These are phyloP conservation scores for Fusarium haematococcum DNA, from an alignment of 2,329 filamentous ascomycete species.

Conservation along the genomic window DNA sequence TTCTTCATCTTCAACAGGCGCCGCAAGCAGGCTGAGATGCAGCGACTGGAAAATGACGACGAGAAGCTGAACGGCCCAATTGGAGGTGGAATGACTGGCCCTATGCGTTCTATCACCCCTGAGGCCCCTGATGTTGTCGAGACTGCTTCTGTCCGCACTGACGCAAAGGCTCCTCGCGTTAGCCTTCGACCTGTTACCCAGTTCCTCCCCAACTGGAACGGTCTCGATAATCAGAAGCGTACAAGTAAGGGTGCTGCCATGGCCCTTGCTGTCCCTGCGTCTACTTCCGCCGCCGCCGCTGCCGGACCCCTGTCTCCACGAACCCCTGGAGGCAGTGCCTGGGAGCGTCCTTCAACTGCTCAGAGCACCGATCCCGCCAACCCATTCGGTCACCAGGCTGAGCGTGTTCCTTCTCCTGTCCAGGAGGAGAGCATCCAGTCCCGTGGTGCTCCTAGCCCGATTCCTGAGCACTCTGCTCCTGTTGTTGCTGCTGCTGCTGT, in stretches of 20 bases:
- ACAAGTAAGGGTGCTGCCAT: constrained; percentile 62
- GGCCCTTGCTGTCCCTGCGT: constrained; percentile 49
- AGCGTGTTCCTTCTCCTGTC: constrained; percentile 59
- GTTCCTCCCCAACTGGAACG: constrained; percentile 74
- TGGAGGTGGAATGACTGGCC: constrained; percentile 43
- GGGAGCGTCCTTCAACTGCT: constrained; percentile 62
- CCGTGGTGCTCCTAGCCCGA: constrained; percentile 45
- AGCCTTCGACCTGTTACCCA: constrained; percentile 88
- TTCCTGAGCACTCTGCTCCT: constrained; percentile 45
- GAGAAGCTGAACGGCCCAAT: constrained; percentile 69
- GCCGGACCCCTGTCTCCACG: constrained; percentile 36
- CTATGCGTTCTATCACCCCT: constrained; percentile 21
- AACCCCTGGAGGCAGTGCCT: constrained; percentile 53
- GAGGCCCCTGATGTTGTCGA: constrained; percentile 28
- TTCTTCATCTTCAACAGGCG: constrained; percentile 78
- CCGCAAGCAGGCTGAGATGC: constrained; percentile 72
- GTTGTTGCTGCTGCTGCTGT: constrained; percentile 45
- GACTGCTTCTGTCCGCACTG: constrained; percentile 46
- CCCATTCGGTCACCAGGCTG: constrained; percentile 76
- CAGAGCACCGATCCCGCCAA: constrained; percentile 69
- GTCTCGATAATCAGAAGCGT: constrained; percentile 64
- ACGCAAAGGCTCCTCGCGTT: constrained; percentile 78
- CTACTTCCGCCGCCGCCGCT: constrained; percentile 38
- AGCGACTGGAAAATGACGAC: constrained; percentile 66
- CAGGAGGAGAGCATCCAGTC: constrained; percentile 47